These are phyloP conservation scores for Myxozyma sirexii DNA, from an alignment of 805 yeast species.

Conservation along the genomic window DNA sequence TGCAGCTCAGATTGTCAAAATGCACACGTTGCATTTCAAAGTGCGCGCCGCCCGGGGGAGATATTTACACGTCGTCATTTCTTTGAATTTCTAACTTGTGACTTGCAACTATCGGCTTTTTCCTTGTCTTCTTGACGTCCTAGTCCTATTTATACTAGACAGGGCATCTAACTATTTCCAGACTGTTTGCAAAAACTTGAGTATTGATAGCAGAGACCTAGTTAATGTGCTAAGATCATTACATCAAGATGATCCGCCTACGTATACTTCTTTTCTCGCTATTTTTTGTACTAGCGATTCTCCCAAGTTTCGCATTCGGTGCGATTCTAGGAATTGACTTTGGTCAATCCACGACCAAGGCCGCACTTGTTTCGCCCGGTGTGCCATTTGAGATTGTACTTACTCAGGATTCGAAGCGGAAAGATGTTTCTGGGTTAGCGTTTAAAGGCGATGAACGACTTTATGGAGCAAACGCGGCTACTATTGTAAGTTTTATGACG, in stretches of 20 bases:
- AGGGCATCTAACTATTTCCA: not conserved
- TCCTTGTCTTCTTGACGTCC: no score
- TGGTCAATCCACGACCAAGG: slow-evolving; percentile 86
- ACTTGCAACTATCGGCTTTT: not conserved
- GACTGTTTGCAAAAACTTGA: not conserved
- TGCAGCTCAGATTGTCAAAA: not conserved
- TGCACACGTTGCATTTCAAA: no score
- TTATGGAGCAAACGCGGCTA: slow-evolving; percentile 41
- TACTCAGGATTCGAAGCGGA: slow-evolving; percentile 88
- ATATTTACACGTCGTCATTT: no score
- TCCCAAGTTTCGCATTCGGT: slow-evolving; percentile 7
- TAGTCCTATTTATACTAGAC: not conserved
- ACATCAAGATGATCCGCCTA: not conserved
- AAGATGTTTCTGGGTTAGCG: slow-evolving; percentile 79
- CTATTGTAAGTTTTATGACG: slow-evolving; percentile 64
- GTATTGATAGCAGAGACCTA: not conserved
- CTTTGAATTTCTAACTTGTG: no score
- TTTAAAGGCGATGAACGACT: slow-evolving; percentile 49
- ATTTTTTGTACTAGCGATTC: not conserved
- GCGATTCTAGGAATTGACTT: slow-evolving; percentile 87
- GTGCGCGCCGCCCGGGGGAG: not conserved
- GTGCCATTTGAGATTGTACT: slow-evolving; percentile 84
- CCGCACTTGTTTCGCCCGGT: slow-evolving; percentile 87
- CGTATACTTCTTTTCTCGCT: not conserved
- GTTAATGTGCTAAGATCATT: not conserved